Conservation (phyloP, 257 asterid species). For the Leonotis leonurus region DNA sequence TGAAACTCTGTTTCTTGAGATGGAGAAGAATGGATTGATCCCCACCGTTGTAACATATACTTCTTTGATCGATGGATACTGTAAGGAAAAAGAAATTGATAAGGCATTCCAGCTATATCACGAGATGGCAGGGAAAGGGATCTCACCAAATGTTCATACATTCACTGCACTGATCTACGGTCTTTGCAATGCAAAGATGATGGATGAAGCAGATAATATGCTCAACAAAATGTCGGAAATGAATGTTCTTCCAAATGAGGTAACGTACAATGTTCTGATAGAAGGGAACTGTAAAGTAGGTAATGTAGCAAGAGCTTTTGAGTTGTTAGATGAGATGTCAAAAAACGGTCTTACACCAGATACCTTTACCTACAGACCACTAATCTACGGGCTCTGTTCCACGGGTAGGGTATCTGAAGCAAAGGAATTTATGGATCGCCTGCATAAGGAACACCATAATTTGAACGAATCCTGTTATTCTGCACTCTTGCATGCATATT, state of each 20-base stretch:
- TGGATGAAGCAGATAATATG: constrained; percentile 51
- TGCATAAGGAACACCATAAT: constrained; percentile 37
- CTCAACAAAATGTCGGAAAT: constrained; percentile 49
- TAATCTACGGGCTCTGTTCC: constrained; percentile 68
- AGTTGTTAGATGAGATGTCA: constrained; percentile 65
- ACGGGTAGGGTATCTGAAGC: constrained; percentile 58
- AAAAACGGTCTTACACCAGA: constrained; percentile 66
- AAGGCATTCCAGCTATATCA: constrained; percentile 66
- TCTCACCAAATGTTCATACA: constrained; percentile 64
- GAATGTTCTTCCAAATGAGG: constrained; percentile 60
- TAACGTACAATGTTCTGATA: constrained; percentile 73
- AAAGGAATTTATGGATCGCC: constrained; percentile 46
- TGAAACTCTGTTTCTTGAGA: constrained; percentile 37
- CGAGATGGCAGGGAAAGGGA: constrained; percentile 79
- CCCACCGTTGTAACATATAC: constrained; percentile 91
- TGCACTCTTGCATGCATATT: constrained; percentile 67
- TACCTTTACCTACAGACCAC: constrained; percentile 68
- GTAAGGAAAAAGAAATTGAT: constrained; percentile 50
- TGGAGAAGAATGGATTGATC: constrained; percentile 45
- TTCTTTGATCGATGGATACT: constrained; percentile 73
- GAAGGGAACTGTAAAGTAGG: constrained; percentile 72
- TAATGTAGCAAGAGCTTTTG: constrained; percentile 47
- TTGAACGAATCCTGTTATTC: constrained; percentile 76
- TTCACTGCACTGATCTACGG: constrained; percentile 70
- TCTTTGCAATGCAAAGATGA: constrained; percentile 48